Base-by-base conservation (phyloP, 495 filamentous ascomycete species). In the Annulohypoxylon stygium region DNA sequence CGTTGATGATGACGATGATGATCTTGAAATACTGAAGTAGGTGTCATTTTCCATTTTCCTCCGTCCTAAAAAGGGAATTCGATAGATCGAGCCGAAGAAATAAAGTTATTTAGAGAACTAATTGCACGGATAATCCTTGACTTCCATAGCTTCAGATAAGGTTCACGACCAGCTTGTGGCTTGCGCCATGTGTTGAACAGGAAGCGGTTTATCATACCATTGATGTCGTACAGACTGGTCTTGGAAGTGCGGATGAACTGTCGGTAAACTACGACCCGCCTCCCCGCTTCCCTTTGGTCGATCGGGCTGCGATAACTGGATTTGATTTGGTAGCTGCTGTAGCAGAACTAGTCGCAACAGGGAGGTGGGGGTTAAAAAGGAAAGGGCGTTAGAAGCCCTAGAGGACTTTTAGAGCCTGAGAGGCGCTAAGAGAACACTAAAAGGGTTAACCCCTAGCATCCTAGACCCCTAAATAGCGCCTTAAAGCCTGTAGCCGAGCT, bases 161-260 rank as follows among this genome's bases (percentile, higher is more conserved):
- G 69, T 54, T 67, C 59, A 18, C 20, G 39, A 41, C 37, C 14
- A 39, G 30, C 43, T 45, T 20, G 48, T 55, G 66, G 59, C 48
- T 69, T 54, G 47, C 36, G 37, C 50, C 37, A 61, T 61, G 30
- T 39, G 54, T 30, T 54, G 25, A 58, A 39, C 54, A 58, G 33
- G 34, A 39, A 26, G 50, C 50, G 50, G 50, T 26, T 54, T 54
- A 54, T 54, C 25, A 54, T 54, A 20, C 58, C 50, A 66, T 66
- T 33, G 62, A 67, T 67, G 69, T 72, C 63, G 57, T 62, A 72
- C 69, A 72, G 61, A 30, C 41, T 30, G 30, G 30, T 30, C 64
- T 30, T 65, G 20, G 30, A 60, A 2, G 37, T 18, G 48, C 14
- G 61, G 20, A 63, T 33, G 45, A 50, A 63, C 45, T 63, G 50